Evolutionary conservation across 129 eudicot species (phyloP), one percentile per base, ranked within the genome.

Genomic region (Lactuca sativa): DNA sequence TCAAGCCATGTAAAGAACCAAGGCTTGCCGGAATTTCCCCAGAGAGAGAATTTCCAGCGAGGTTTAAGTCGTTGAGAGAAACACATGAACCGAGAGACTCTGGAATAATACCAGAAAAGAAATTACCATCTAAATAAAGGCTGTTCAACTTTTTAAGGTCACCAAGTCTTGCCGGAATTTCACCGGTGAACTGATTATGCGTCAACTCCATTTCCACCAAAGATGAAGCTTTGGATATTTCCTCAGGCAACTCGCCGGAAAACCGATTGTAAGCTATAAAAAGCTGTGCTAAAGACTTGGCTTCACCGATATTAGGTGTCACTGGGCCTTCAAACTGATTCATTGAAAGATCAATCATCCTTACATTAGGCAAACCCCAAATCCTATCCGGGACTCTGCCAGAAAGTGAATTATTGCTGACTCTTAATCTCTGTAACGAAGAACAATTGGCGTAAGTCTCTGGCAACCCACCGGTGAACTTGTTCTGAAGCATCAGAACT

Each of bases 251-350:
- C 66, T 75, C 79, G 9, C 93, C 89, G 6, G 89, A 83, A 77
- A 87, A 81, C 10, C 38, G 75, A 66, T 87, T 87, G 40, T 87
- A 51, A 3, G 83, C 70, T 59, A 87, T n/a, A 41, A 78, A 76
- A 44, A 87, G 59, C 68, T 81, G 93, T 43, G 75, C 82, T 65
- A 87, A 71, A 17, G 74, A 61, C 70, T 81, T 79, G 0, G 87
- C 93, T 62, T 87, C 73, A 53, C 82, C 82, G 64, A 87, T 81
- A 61, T 66, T 79, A n/a, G 56, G 17, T 12, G 67, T 1, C 67
- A 87, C 65, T 17, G 72, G 72, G 56, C 93, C 93, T 58, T 87
- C 89, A 73, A 87, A 81, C 63, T 66, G 81, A 79, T 87, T 87
- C 76, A 81, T 73, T 11, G 81, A 48, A 77, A 77, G 73, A 71